phyloP scores from a whole-genome alignment of 371 early-diverging fungal genomes.

The Mucor piriformis region DNA sequence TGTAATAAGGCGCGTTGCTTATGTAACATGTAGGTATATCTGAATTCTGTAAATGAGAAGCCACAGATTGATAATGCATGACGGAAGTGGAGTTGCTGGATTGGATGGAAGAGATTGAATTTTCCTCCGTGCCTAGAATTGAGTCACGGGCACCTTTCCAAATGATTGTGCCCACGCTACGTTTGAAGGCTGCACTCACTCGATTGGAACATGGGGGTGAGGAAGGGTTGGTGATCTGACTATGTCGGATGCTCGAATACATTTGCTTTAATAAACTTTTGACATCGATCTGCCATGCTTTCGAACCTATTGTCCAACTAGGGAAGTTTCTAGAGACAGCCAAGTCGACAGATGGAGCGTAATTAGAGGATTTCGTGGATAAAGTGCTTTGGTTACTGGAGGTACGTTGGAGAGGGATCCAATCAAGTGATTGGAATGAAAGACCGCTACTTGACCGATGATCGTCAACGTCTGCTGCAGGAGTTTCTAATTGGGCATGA shows the following conservation, averaged over 20 bases:
- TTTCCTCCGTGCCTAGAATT: slow-evolving; percentile 23
- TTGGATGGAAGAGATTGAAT: slow-evolving; percentile 12
- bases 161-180: slow-evolving; percentile 44
- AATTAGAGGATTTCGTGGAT: slow-evolving; percentile 8
- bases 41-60: slow-evolving; percentile 20
- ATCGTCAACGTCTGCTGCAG: slow-evolving; percentile 19
- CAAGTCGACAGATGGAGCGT: slow-evolving; percentile 10
- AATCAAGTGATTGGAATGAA: slow-evolving; percentile 12
- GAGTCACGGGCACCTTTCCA: slow-evolving; percentile 26
- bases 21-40: slow-evolving; percentile 24
- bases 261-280: slow-evolving; percentile 40
- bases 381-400: slow-evolving; percentile 20
- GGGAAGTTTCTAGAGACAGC: neutral
- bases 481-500: slow-evolving; percentile 21
- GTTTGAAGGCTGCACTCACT: slow-evolving; percentile 36
- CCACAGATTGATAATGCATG: slow-evolving; percentile 33
- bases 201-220: slow-evolving; percentile 8
- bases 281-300: slow-evolving; percentile 29
- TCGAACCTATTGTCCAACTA: slow-evolving; percentile 9
- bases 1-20: slow-evolving; percentile 43
- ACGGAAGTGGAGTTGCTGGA: slow-evolving; percentile 8
- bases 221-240: slow-evolving; percentile 67
- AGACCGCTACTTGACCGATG: slow-evolving; percentile 13
- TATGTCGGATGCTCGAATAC: slow-evolving; percentile 65
- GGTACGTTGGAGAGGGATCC: slow-evolving; percentile 19